phyloP scores from a whole-genome alignment of 805 yeast species.

The Wickerhamomyces silvicola region DNA sequence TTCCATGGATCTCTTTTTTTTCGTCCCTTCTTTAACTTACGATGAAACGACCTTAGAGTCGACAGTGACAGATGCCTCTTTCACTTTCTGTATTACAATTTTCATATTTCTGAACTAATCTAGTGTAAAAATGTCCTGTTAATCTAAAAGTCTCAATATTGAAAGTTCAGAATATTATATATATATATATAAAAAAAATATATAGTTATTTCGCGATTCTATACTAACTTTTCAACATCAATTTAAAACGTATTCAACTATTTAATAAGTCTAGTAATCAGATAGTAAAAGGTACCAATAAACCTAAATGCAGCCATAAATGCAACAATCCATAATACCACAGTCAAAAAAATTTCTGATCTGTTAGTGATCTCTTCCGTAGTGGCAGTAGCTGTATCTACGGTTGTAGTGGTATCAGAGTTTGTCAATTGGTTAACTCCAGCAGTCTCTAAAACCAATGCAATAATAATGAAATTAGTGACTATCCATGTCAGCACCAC shows the following conservation, averaged over 20 bases:
- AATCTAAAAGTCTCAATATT: no score
- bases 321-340: constrained; percentile 90
- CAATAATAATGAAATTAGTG: constrained; percentile 75
- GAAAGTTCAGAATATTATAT: no score
- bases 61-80: constrained; percentile 83
- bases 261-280: constrained; percentile 31
- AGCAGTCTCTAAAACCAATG: constrained; percentile 78
- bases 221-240: no score
- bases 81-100: constrained; percentile 86
- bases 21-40: no score
- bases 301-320: constrained; percentile 81
- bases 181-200: no score
- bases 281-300: constrained; percentile 61
- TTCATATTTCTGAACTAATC: constrained; percentile 45
- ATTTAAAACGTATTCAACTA: no score
- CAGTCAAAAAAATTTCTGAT: constrained; percentile 66
- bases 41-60: constrained; percentile 62
- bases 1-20: no score
- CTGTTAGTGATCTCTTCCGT: constrained; percentile 30
- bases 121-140: no score
- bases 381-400: constrained; percentile 4
- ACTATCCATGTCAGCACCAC: constrained; percentile 89
- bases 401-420: constrained; percentile 10
- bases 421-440: constrained; percentile 48
- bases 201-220: no score